Base-by-base conservation (phyloP, 208 protist species). In the Porcisia deanei region DNA sequence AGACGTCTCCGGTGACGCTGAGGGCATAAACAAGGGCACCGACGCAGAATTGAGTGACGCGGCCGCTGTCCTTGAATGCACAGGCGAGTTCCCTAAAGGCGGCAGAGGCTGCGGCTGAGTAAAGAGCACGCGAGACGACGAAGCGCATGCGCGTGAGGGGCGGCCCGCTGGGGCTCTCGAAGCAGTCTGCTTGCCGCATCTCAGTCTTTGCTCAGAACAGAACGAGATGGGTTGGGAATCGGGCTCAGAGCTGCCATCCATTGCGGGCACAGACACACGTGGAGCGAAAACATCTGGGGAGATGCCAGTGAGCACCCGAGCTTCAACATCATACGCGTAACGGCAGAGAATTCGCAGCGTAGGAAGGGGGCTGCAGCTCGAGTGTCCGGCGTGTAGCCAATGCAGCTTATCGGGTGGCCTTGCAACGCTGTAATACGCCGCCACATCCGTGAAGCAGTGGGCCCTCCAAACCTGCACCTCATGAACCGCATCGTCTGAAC, bases 401-500 rank as follows among this genome's bases (percentile, higher is more conserved):
- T 30, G 22, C 63, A 20, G 22, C 9, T 22, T 20, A 49, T 67
- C 20, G 20, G 49, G 25, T 47, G 49, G 25, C 37, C 49, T 49
- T 59, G 47, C 67, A 22, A 10, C n/a, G 47, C 47, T 59, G 18
- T 43, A 18, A 59, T 72, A 72, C 49, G 30, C 67, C 20, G 37
- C 53, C 30, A 58, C 53, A 59, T 57, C 25, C 4, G 47, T 71
- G 52, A 73, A 79, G 57, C 73, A 78, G 45, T 52, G 63, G 30
- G 76, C 79, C 18, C 68, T 64, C 79, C 73, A 79, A 18, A 72
- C 55, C 30, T 69, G 53, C 71, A 81, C 71, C 54, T n/a, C 52
- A 45, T 14, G 37, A 47, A 16, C 60, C 39, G 41, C 49, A 10
- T 59, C 52, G 14, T 54, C 25, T 59, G 12, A 43, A 59, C n/a